Base-by-base conservation (phyloP, 371 early-diverging fungal genomes). In the Furculomyces boomerangus region DNA sequence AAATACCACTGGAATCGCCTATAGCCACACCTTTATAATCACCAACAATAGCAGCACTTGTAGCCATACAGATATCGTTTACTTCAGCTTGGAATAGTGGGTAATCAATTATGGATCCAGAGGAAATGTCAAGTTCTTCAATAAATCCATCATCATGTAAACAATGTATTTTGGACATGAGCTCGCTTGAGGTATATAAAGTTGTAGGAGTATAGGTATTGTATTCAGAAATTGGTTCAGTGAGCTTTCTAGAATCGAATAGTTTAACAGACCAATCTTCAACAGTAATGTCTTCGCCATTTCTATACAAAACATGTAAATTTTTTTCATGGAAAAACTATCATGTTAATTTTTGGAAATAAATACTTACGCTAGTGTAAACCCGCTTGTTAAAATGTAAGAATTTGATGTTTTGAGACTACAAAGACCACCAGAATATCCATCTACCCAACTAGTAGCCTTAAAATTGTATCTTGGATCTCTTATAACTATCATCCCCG, bases 211-310 rank as follows among this genome's bases (percentile, higher is more conserved):
- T 84, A 79, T 47, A 74, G 68, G 1, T 83, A 73, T 41, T 54
- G 22, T 39, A 54, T 61, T 83, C 84, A 2, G 78, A 76, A 16
- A 88, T 60, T 1, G 82, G 74, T 30, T 76, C 71, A 60, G 81
- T 71, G 28, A 70, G 55, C 54, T 80, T 84, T 30, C 90, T 72
- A 26, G 86, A 73, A 58, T 92, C 94, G 56, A 79, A 93, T 13
- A 92, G 72, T 65, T 83, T 83, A 31, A 92, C 83, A 30, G 82
- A 57, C 13, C 83, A 83, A 65, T 88, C 89, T 0, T 55, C 37
- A 2, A 63, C 44, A 65, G 65, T 35, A 16, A 31, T 57, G 50
- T 37, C 64, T 54, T 27, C 55, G 14, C 41, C 41, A 8, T 18
- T 20, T 41, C 30, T 57, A n/a, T 43, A 51, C 35, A 10, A 35